Evolutionary conservation across 768 basidiomycete species (phyloP), one percentile per base, ranked within the genome.

Genomic region (Multifurca ochricompacta): DNA sequence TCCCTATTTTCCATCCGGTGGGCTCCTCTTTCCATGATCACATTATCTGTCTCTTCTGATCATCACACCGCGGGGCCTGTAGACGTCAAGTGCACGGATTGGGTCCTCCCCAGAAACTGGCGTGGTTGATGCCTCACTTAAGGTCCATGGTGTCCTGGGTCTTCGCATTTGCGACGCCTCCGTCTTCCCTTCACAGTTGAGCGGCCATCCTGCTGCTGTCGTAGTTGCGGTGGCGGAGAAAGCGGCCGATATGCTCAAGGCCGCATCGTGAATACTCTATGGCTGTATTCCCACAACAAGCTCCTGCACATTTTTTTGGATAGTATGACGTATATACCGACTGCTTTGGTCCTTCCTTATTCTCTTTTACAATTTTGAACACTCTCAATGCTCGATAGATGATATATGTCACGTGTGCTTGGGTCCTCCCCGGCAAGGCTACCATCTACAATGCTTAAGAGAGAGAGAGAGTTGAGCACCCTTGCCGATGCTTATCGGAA

Each of bases 141-240:
- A 64, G 7, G 75, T 77, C 1, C 70, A 76, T 58, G 74, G 74
- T 23, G 66, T 71, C 14, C 44, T 57, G 39, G 73, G 73, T 56
- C 60, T 77, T 19, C 66, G 74, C 44, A 68, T 70, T 44, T 59
- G 66, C 56, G 69, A 69, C 46, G 48, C 54, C 9, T 50, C 48
- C 4, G 54, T 56, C 21, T 56, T 43, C 46, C 54, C 54, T 21
- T 43, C 31, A n/a, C 31, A 41, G 18, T 19, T 41, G 32, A 50
- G 41, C 23, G 41, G 47, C 11, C 54, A 56, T 16, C 47, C 54
- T 13, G 40, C 32, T 28, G 41, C 39, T 14, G 30, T 46, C n/a
- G 42, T 56, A 2, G 47, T 49, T 27, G 54, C 48, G 3, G 42
- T 56, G 13, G 54, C 54, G 10, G 54, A 56, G 48, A 49, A 41